phyloP scores from a whole-genome alignment of 345 rosid species.

The Dovyalis caffra region DNA sequence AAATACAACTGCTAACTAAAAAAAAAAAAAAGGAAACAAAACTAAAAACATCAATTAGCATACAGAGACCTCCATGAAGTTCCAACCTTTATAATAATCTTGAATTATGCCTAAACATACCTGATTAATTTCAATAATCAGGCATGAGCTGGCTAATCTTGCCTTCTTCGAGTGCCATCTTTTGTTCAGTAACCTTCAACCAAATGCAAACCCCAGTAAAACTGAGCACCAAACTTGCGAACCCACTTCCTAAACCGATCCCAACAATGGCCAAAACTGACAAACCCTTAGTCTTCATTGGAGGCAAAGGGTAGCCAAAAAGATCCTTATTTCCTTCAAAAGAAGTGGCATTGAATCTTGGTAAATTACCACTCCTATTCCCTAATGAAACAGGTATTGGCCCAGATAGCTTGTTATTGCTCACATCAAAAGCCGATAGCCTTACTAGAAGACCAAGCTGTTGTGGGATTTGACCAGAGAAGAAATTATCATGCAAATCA shows the following conservation, averaged over 20 bases:
- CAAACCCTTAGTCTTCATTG: constrained; percentile 59
- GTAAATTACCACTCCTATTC: constrained; percentile 60
- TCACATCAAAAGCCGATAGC: constrained; percentile 77
- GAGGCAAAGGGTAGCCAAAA: constrained; percentile 82
- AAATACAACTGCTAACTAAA: constrained; percentile 3
- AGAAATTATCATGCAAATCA: constrained; percentile 74
- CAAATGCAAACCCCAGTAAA: constrained; percentile 88
- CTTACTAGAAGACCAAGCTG: constrained; percentile 68
- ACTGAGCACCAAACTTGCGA: constrained; percentile 80
- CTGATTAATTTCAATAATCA: constrained; percentile 38
- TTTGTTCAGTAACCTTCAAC: constrained; percentile 73
- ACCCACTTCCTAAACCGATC: constrained; percentile 92
- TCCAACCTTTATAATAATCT: neutral
- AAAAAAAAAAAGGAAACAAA: neutral
- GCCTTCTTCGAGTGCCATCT: constrained; percentile 65
- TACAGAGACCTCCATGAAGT: too few species aligned
- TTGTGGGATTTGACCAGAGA: constrained; percentile 69
- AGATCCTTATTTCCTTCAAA: constrained; percentile 76
- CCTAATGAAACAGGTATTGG: constrained; percentile 62
- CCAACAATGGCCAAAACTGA: constrained; percentile 86
- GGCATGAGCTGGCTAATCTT: constrained; percentile 80
- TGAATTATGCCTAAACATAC: neutral
- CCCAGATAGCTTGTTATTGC: constrained; percentile 66
- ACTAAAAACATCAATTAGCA: constrained; percentile 4
- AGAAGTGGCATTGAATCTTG: constrained; percentile 68